Conservation (phyloP, 805 yeast species). For the Saturnispora hagleri region DNA sequence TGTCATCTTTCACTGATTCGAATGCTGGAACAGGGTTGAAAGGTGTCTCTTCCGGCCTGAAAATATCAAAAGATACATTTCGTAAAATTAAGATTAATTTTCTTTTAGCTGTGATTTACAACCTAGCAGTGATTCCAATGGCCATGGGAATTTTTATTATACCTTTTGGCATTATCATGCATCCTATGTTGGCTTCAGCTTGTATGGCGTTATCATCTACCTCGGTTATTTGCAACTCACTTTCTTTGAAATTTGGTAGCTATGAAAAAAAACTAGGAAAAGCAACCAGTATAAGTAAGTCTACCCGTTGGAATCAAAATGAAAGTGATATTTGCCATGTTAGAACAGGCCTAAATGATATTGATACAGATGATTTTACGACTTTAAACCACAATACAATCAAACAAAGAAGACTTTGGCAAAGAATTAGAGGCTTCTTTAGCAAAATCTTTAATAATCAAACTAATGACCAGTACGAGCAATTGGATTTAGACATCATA, state of each 20-base stretch:
- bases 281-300: neutral
- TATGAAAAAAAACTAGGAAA: constrained; percentile 5
- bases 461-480: neutral
- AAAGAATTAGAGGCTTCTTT: neutral
- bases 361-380: constrained; percentile 2
- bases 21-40: constrained; percentile 11
- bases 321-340: neutral
- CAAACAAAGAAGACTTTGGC: neutral
- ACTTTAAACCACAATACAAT: neutral
- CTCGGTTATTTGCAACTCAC: constrained; percentile 76
- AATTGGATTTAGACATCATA: neutral
- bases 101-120: constrained; percentile 80
- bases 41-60: constrained; percentile 53
- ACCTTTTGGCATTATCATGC: constrained; percentile 67
- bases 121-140: constrained; percentile 77
- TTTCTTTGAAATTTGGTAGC: constrained; percentile 61
- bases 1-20: constrained; percentile 31
- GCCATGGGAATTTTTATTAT: constrained; percentile 84
- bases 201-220: constrained; percentile 93
- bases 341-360: neutral
- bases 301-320: neutral
- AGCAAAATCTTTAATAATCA: neutral
- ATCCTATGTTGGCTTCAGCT: constrained; percentile 83
- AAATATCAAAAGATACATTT: constrained; percentile 64
- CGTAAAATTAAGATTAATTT: constrained; percentile 70